A percentile compares a stretch with the other conserved stretches of the same genome.
phyloP scores from a whole-genome alignment of 2,329 filamentous ascomycete genomes.

The Amphichorda felina region DNA sequence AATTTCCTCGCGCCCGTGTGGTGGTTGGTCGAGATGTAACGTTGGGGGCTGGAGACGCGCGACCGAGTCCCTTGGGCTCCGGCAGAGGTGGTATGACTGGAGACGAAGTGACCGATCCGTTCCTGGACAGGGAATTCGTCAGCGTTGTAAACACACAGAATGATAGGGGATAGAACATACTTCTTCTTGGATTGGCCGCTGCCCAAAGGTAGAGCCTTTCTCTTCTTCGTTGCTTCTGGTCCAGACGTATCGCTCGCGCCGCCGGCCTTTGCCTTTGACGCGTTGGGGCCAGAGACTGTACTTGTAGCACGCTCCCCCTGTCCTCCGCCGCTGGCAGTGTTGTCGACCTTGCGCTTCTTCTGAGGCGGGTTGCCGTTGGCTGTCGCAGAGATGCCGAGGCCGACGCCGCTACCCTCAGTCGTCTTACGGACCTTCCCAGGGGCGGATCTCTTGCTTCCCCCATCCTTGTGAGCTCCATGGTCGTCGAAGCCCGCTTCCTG shows the following conservation, averaged over 20 bases:
- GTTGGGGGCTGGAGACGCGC: conserved; percentile 48
- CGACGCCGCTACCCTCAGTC: conserved; percentile 40
- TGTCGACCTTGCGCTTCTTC: conserved; percentile 77
- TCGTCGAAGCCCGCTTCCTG: conserved; percentile 77
- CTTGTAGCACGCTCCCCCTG: conserved; percentile 60
- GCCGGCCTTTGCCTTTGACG: conserved; percentile 43
- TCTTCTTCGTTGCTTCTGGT: conserved; percentile 60
- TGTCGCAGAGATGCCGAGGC: conserved; percentile 52
- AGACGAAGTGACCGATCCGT: conserved; percentile 60
- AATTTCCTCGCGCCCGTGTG: conserved; percentile 65
- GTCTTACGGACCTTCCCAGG: conserved; percentile 53
- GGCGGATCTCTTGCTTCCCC: conserved; percentile 48
- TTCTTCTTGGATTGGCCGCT: conserved; percentile 71
- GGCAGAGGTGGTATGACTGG: conserved; percentile 60
- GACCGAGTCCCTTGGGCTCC: conserved; percentile 40
- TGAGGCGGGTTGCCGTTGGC: conserved; percentile 43
- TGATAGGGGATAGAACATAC: conserved; percentile 31
- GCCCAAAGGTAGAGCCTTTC: conserved; percentile 50
- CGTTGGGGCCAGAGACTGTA: conserved; percentile 35
- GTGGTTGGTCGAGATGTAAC: conserved; percentile 49
- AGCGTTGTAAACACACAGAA: background rate
- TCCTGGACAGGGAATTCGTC: conserved; percentile 11
- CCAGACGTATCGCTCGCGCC: conserved; percentile 61
- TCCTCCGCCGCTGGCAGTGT: conserved; percentile 36
- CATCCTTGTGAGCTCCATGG: conserved; percentile 34